Conservation (phyloP, 352 stramenopile species). For the Globisporangium emineosum region DNA sequence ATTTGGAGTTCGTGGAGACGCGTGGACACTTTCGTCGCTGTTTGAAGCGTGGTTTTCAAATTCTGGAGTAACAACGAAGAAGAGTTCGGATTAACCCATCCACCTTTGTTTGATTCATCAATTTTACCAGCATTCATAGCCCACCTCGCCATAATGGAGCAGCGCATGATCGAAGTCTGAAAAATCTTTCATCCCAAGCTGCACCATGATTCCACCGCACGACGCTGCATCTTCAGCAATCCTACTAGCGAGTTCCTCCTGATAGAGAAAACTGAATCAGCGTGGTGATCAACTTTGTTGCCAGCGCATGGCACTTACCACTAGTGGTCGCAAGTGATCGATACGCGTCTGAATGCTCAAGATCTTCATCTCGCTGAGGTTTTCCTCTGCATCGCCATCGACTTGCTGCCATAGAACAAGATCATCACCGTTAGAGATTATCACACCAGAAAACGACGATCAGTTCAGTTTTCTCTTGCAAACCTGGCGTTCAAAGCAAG, state of each 20-base stretch:
- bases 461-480: neutral
- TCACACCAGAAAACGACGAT: neutral
- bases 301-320: slow-evolving; percentile 1
- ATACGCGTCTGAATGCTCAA: slow-evolving; percentile 6
- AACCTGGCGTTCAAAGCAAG: neutral
- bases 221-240: slow-evolving; percentile 1
- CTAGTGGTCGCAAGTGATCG: slow-evolving; percentile 6
- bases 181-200: slow-evolving; percentile 14
- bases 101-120: neutral
- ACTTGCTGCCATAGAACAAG: neutral
- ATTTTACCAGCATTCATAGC: neutral
- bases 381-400: slow-evolving; percentile 1
- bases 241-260: slow-evolving; percentile 15
- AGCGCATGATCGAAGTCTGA: slow-evolving; percentile 20
- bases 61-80: slow-evolving; percentile 8
- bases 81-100: neutral
- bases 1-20: slow-evolving; percentile 31
- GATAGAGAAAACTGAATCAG: neutral
- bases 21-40: slow-evolving; percentile 31
- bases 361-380: slow-evolving; percentile 15
- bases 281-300: neutral
- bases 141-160: slow-evolving; percentile 14
- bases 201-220: slow-evolving; percentile 13
- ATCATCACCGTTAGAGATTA: neutral
- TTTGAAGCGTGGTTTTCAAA: slow-evolving; percentile 28